These are phyloP conservation scores for Auriscalpium orientale DNA, from an alignment of 768 basidiomycete genomes.

Conservation along the genomic window DNA sequence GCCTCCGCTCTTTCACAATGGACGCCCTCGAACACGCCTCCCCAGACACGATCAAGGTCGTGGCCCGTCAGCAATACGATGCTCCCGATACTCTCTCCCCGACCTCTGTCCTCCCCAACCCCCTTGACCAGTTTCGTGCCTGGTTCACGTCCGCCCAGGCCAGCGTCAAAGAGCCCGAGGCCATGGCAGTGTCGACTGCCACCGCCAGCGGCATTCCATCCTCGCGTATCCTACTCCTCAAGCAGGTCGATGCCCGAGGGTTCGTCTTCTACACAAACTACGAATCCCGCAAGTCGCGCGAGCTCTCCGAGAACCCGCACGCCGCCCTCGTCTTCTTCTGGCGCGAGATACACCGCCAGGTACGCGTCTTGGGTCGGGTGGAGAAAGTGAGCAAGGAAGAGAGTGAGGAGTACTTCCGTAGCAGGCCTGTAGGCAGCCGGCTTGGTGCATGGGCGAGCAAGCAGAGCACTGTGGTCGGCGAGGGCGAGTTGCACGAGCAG, in stretches of 20 bases:
- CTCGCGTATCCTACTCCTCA: slow-evolving; percentile 84
- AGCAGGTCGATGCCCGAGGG: slow-evolving; percentile 79
- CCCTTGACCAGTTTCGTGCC: slow-evolving; percentile 74
- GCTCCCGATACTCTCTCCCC: slow-evolving; percentile 62
- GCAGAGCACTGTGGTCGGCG: slow-evolving; percentile 75
- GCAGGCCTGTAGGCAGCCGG: slow-evolving; percentile 74
- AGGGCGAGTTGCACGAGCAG: slow-evolving; percentile 58
- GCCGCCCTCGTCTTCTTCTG: slow-evolving; percentile 89
- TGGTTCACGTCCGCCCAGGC: slow-evolving; percentile 77
- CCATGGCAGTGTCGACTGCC: slow-evolving; percentile 75
- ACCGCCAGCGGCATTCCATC: slow-evolving; percentile 72
- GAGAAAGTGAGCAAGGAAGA: slow-evolving; percentile 71
- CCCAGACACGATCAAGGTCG: slow-evolving; percentile 55
- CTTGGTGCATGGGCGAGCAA: slow-evolving; percentile 91
- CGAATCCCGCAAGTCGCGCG: slow-evolving; percentile 82
- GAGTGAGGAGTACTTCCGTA: slow-evolving; percentile 76
- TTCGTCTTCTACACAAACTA: slow-evolving; percentile 99
- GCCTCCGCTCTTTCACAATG: background rate
- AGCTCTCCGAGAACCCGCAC: slow-evolving; percentile 69
- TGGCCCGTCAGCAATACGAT: slow-evolving; percentile 70
- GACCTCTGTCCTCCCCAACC: slow-evolving; percentile 49
- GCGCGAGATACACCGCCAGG: slow-evolving; percentile 73
- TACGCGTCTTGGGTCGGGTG: slow-evolving; percentile 78
- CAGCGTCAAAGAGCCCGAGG: slow-evolving; percentile 81
- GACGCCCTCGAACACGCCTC: slow-evolving; percentile 30